Base-by-base conservation (phyloP, 768 basidiomycete species). In the Piloderma croceum region DNA sequence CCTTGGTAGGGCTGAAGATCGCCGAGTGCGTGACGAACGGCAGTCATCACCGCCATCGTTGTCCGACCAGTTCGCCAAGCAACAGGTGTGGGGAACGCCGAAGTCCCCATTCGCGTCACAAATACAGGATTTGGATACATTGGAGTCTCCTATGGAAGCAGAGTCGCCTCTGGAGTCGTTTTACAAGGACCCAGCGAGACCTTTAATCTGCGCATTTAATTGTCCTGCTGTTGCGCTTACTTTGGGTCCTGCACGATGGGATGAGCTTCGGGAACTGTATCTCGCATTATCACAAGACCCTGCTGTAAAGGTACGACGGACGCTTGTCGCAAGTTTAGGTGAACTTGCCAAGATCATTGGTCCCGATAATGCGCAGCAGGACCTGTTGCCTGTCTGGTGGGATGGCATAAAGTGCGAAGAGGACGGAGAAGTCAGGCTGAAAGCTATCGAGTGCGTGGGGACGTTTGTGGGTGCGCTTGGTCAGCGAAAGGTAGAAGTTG, bases 201-300 rank as follows among this genome's bases (percentile, higher is more conserved):
- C 84, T 2, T 67, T 89, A 17, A 79, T 89, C 31, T 86, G 83
- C 57, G 87, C 87, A 5, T 91, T 90, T 64, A 90, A 96, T 63
- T 86, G 87, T 54, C 94, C 94, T 18, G 93, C 91, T 5, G 87
- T 97, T 6, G 78, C 81, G 3, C 70, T 91, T 5, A 86, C 91
- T 0, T 68, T 96, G 20, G 94, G 94, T 4, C 64, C 65, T 10
- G 61, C 63, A 1, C 74, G 87, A 33, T 98, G 94, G 94, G 49
- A 45, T 43, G 76, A 83, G 42, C 62, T 98, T 18, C 76, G 83
- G 15, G 71, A 73, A 3, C 63, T 77, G 32, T 93, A 93, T 63
- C 59, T 74, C 15, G 63, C 71, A 7, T 70, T 98, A 13, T 71
- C 84, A 20, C 61, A 69, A n/a, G 74, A 80, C 52, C 67, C 65